phyloP scores from a whole-genome alignment of 345 rosid species.

The Gossypium mustelinum region DNA sequence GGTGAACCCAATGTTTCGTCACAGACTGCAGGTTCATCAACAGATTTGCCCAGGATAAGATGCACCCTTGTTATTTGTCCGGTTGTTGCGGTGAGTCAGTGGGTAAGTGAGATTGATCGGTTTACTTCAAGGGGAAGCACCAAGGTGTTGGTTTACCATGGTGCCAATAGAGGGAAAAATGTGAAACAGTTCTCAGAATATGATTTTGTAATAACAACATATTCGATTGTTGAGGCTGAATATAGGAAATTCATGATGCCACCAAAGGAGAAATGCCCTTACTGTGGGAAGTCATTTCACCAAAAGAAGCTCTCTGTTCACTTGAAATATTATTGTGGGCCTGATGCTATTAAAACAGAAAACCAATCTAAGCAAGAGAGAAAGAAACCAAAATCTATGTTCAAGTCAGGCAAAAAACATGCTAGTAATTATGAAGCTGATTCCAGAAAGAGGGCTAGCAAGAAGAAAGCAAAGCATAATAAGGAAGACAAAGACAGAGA shows the following conservation, averaged over 20 bases:
- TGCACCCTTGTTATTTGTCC: slow-evolving; percentile 92
- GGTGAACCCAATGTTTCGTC: slow-evolving; percentile 18
- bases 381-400: slow-evolving; percentile 39
- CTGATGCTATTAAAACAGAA: slow-evolving; percentile 58
- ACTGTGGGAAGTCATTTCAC: slow-evolving; percentile 60
- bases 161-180: slow-evolving; percentile 58
- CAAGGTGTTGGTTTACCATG: slow-evolving; percentile 78
- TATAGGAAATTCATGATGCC: slow-evolving; percentile 70
- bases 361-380: slow-evolving; percentile 82
- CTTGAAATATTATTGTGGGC: slow-evolving; percentile 72
- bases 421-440: slow-evolving; percentile 24
- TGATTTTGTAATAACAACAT: slow-evolving; percentile 91
- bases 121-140: slow-evolving; percentile 78
- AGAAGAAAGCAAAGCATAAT: slow-evolving; percentile 24
- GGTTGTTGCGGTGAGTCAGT: slow-evolving; percentile 84
- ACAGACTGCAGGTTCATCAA: slow-evolving; percentile 28
- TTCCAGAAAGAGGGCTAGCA: slow-evolving; percentile 20
- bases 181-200: slow-evolving; percentile 46
- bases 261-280: slow-evolving; percentile 55
- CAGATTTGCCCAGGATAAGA: slow-evolving; percentile 29
- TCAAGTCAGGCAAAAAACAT: slow-evolving; percentile 2
- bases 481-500: slow-evolving; percentile 21
- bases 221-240: slow-evolving; percentile 71
- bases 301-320: slow-evolving; percentile 48
- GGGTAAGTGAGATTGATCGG: slow-evolving; percentile 74